phyloP scores from a whole-genome alignment of 1,139 yeast genomes.

The Taphrina populina region DNA sequence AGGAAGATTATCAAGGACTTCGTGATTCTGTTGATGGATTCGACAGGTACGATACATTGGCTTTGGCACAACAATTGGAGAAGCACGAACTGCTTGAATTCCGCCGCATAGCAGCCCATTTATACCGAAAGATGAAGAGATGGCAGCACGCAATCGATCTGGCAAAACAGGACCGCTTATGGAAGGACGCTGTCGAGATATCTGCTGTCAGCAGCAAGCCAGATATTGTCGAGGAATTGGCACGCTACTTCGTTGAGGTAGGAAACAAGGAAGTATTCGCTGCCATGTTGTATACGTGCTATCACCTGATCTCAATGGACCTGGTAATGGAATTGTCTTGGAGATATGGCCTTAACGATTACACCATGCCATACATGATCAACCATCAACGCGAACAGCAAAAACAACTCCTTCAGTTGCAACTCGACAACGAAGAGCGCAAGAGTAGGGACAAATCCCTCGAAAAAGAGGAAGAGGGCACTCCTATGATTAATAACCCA shows the following conservation, averaged over 20 bases:
- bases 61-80: conserved; percentile 88
- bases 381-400: conserved; percentile 74
- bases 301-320: conserved; percentile 75
- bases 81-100: conserved; percentile 86
- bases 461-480: conserved; percentile 53
- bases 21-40: conserved; percentile 82
- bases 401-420: conserved; percentile 61
- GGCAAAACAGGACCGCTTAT: conserved; percentile 84
- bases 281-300: conserved; percentile 83
- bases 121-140: conserved; percentile 91
- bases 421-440: conserved; percentile 69
- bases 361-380: conserved; percentile 88
- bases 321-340: conserved; percentile 86
- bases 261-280: conserved; percentile 96
- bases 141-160: conserved; percentile 86
- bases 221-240: conserved; percentile 82
- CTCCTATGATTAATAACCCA: conserved; percentile 44
- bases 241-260: conserved; percentile 91
- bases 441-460: conserved; percentile 57
- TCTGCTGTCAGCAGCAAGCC: conserved; percentile 78
- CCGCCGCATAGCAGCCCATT: conserved; percentile 91
- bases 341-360: conserved; percentile 78
- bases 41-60: conserved; percentile 89
- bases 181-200: conserved; percentile 92
- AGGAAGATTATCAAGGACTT: conserved; percentile 88